Conservation (phyloP, 495 filamentous ascomycete genomes). For the Pyrenula massariospora region DNA sequence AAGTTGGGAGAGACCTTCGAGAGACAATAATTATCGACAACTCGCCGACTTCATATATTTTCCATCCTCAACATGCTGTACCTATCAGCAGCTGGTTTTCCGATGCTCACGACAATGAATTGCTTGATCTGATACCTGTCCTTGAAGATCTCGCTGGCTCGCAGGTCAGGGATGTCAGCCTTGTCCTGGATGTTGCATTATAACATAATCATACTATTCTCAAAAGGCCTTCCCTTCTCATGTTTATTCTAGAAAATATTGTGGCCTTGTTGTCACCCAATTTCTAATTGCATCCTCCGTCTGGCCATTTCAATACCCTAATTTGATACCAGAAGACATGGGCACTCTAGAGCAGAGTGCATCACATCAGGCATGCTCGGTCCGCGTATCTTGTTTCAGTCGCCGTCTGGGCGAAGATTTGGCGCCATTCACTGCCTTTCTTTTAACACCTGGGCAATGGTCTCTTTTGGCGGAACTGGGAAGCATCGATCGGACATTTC, state of each 20-base stretch:
- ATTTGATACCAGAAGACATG: neutral
- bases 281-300: neutral
- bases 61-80: slow-evolving; percentile 97
- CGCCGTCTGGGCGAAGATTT: neutral
- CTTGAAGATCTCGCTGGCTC: slow-evolving; percentile 88
- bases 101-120: slow-evolving; percentile 98
- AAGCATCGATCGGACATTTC: neutral
- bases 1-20: slow-evolving; percentile 87
- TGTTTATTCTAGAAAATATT: slow-evolving; percentile 11
- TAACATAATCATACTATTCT: slow-evolving; percentile 30
- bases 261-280: neutral
- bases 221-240: slow-evolving; percentile 19
- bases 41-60: slow-evolving; percentile 97
- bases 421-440: neutral
- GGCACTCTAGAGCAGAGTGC: neutral
- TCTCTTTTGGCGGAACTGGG: neutral
- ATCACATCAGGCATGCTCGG: neutral
- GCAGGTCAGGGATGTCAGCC: slow-evolving; percentile 88
- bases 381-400: neutral
- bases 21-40: slow-evolving; percentile 99
- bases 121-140: slow-evolving; percentile 94
- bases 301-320: neutral
- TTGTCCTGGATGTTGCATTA: slow-evolving; percentile 92
- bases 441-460: neutral
- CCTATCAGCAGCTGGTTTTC: slow-evolving; percentile 99